Evolutionary conservation across 139 green algal species (phyloP).

Genomic region (Marvania coccoides): DNA sequence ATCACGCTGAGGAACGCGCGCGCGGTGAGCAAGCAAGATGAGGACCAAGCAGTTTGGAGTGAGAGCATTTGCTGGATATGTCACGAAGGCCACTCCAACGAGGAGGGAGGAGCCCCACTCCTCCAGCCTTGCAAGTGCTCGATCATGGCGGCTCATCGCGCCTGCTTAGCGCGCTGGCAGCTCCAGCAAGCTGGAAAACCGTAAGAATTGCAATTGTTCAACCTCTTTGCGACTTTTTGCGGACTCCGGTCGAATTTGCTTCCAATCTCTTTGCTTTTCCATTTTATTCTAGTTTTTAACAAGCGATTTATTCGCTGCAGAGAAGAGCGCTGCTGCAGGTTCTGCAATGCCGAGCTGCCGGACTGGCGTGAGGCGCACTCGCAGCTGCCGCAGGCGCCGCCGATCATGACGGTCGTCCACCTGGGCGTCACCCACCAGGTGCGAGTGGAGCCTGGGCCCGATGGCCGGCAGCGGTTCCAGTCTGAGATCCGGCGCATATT

Average conservation of each 20-base stretch:
- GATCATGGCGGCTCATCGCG: conserved; percentile 12
- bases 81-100: neutral
- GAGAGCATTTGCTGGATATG: conserved; percentile 33
- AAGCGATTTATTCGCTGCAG: neutral
- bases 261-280: neutral
- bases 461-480: conserved; percentile 12
- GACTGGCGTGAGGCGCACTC: conserved; percentile 16
- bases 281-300: neutral
- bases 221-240: no score
- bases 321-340: conserved; percentile 19
- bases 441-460: conserved; percentile 12
- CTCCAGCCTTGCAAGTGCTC: conserved; percentile 12
- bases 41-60: neutral
- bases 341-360: conserved; percentile 16
- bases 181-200: conserved; percentile 22
- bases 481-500: conserved; percentile 24
- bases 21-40: neutral
- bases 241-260: neutral
- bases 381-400: conserved; percentile 8
- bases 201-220: no score
- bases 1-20: no score
- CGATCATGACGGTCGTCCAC: conserved; percentile 30
- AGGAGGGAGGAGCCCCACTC: neutral
- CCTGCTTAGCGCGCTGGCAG: conserved; percentile 25
- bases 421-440: conserved; percentile 12